Evolutionary conservation across 1,284 basidiomycete species (phyloP), one percentile per base, ranked within the genome.

Genomic region (Porodaedalea pini): DNA sequence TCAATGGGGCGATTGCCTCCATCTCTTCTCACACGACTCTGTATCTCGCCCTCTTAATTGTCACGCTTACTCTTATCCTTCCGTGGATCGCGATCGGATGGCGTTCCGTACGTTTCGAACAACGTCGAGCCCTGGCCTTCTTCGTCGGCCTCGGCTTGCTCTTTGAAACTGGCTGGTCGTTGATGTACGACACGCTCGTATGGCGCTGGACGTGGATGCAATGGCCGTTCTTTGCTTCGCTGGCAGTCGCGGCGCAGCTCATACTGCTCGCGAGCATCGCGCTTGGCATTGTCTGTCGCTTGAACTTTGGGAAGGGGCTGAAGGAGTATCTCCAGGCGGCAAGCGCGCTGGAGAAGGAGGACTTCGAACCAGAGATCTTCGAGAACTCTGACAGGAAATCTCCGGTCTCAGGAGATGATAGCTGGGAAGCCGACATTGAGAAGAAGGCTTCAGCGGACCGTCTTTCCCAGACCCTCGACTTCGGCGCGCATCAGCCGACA

Each of bases 31-130:
- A 78, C 52, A 76, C 73, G 0, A 29, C 43, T 0, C 50, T 76
- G 1, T 85, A 82, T 63, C 64, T 77, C 51, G 77, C 67, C 0
- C 48, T 76, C 17, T 78, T 79, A 61, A 74, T 81, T 45, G 55
- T 69, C 50, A 79, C 78, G 2, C 70, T 73, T 5, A 63, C 78
- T 78, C 65, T 79, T 4, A 66, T 83, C n/a, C 54, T 79, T 15
- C 81, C 80, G 2, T 83, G 81, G 80, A 75, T 81, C 23, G 63
- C 70, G 17, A 64, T 64, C 57, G 56, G 56, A 4, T 57, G 56
- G 56, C 48, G 49, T 27, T 39, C 56, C 25, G 48, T 57, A 15
- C 39, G 56, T 4, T 34, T 23, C n/a, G 56, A 57, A 29, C 48
- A 51, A 11, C 48, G 37, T 17, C 48, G 37, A 23, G 21, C 17